Evolutionary conservation across 2,329 filamentous ascomycete genomes (phyloP).

Genomic region (Talaromyces sp.): DNA sequence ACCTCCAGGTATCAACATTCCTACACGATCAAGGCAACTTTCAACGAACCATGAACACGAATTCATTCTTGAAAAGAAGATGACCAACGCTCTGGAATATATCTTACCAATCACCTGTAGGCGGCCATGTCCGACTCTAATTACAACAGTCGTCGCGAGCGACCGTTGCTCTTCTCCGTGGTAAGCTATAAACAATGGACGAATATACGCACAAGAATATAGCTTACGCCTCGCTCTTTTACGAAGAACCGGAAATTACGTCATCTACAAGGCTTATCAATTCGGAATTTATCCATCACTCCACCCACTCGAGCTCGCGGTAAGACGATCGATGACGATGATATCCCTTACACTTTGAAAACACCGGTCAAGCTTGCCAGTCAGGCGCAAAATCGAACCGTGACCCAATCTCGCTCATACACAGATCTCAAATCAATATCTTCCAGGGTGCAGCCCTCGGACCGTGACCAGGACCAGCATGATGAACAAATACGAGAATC

Average conservation of each 20-base stretch:
- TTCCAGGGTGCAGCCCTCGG: constrained; percentile 24
- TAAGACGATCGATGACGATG: constrained; percentile 72
- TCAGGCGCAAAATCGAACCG: constrained; percentile 46
- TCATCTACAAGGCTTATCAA: constrained; percentile 79
- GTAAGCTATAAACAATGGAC: constrained; percentile 2
- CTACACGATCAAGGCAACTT: background rate
- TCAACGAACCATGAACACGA: background rate
- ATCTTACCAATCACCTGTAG: background rate
- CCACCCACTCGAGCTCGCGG: constrained; percentile 50
- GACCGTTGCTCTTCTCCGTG: constrained; percentile 50
- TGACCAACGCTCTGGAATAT: background rate
- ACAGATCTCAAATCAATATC: constrained; percentile 44
- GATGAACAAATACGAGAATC: constrained; percentile 22
- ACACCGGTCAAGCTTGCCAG: constrained; percentile 65
- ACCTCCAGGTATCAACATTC: background rate
- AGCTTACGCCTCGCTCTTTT: constrained; percentile 19
- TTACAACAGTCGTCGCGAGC: constrained; percentile 37
- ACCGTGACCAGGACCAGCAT: constrained; percentile 18
- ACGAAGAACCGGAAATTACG: constrained; percentile 80
- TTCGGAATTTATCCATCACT: constrained; percentile 77
- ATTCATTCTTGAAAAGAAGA: background rate
- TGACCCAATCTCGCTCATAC: constrained; percentile 59
- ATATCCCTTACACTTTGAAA: constrained; percentile 63
- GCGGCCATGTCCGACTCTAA: constrained; percentile 16
- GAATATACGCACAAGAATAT: background rate